These are phyloP conservation scores for Pestalotiopsis sp. DNA, from an alignment of 2,329 filamentous ascomycete species.

Conservation along the genomic window DNA sequence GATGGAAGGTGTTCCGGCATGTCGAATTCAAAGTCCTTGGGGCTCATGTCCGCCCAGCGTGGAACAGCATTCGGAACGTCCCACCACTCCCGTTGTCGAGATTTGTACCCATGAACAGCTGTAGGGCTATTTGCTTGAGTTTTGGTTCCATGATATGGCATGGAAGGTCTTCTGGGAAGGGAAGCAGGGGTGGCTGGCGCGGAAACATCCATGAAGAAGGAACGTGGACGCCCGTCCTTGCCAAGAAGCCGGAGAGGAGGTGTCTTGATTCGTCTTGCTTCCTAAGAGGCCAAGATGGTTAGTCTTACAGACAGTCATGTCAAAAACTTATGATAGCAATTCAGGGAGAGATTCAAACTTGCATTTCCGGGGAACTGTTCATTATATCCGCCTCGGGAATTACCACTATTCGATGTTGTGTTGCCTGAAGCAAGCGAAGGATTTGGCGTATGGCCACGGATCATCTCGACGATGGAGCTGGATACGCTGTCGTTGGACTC, in stretches of 20 bases:
- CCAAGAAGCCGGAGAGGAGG: slow-evolving; percentile 40
- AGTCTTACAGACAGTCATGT: neutral
- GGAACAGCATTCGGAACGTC: slow-evolving; percentile 26
- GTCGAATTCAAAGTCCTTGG: slow-evolving; percentile 46
- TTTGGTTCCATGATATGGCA: neutral
- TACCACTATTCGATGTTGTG: neutral
- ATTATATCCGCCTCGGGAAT: slow-evolving; percentile 11
- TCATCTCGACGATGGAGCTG: slow-evolving; percentile 43
- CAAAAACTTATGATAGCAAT: neutral
- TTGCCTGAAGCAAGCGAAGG: slow-evolving; percentile 27
- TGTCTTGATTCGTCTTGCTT: slow-evolving; percentile 51
- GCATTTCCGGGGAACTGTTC: slow-evolving; percentile 36
- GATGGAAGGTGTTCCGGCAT: slow-evolving; percentile 53
- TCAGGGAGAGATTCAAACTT: slow-evolving; percentile 20
- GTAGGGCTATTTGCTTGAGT: neutral
- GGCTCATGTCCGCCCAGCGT: slow-evolving; percentile 28
- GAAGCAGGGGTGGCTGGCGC: slow-evolving; percentile 16
- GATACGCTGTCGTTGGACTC: slow-evolving; percentile 41
- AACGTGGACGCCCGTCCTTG: slow-evolving; percentile 41
- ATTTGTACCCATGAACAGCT: neutral
- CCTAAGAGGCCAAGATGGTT: slow-evolving; percentile 32
- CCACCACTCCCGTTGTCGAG: slow-evolving; percentile 32
- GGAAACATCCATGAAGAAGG: slow-evolving; percentile 46
- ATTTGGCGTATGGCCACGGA: slow-evolving; percentile 39
- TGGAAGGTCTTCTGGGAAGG: slow-evolving; percentile 19